phyloP scores from a whole-genome alignment of 2,329 filamentous ascomycete genomes.

The Sodiomyces alkalinus region DNA sequence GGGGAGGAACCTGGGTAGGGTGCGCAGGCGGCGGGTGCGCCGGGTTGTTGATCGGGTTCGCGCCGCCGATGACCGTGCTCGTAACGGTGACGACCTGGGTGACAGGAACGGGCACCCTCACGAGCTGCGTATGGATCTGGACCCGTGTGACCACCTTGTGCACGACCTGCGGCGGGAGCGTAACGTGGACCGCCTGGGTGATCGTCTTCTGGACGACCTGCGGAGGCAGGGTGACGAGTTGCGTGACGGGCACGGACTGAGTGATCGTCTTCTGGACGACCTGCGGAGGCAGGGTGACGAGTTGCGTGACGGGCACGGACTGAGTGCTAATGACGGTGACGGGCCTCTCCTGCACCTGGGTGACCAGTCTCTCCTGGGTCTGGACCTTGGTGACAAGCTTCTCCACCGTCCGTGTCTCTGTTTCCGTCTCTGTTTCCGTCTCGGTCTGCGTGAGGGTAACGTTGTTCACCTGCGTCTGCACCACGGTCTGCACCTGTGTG shows the following conservation, averaged over 20 bases:
- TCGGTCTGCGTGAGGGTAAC: conserved; percentile 1
- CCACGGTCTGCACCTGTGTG: conserved; percentile 1
- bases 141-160: conserved; percentile 1
- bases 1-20: background rate
- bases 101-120: background rate
- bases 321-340: conserved; percentile 2
- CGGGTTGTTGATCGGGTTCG: conserved; percentile 1
- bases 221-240: conserved; percentile 2
- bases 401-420: background rate
- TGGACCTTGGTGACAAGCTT: conserved; percentile 2
- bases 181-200: conserved; percentile 3
- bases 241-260: conserved; percentile 1
- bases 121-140: conserved; percentile 1
- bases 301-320: conserved; percentile 4
- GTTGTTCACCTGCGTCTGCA: conserved; percentile 2
- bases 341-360: conserved; percentile 2
- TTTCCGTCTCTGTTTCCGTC: background rate
- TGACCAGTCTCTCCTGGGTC: background rate
- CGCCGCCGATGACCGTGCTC: background rate
- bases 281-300: conserved; percentile 3
- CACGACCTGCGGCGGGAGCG: conserved; percentile 1
- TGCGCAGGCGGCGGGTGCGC: conserved; percentile 1
- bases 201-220: conserved; percentile 1
- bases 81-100: conserved; percentile 1
- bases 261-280: conserved; percentile 2